Conservation (phyloP, 257 asterid species). For the Solanum arcanum region DNA sequence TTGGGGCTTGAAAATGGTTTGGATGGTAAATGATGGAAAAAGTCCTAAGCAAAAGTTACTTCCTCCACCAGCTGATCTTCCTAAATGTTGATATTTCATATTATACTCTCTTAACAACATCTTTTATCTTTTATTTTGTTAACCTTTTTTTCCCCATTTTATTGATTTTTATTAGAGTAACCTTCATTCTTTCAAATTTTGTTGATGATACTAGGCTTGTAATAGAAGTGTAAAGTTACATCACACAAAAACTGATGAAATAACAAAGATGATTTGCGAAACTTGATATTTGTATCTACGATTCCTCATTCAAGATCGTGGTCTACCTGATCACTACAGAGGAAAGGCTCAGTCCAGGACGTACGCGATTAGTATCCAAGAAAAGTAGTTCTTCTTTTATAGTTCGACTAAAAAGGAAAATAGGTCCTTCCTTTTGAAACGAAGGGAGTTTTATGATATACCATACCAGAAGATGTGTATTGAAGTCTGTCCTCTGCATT, state of each 20-base stretch:
- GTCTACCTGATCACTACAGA: not conserved
- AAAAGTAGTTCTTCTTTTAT: too few relatives aligned
- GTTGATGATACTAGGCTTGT: not conserved
- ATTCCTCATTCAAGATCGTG: not conserved
- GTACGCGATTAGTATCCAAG: not conserved
- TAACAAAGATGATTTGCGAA: not conserved
- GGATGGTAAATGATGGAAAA: conserved; percentile 53
- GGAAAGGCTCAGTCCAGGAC: not conserved
- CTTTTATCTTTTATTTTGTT: not conserved
- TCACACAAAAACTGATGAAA: not conserved
- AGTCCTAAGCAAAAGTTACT: conserved; percentile 46
- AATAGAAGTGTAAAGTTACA: not conserved
- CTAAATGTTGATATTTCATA: conserved; percentile 33
- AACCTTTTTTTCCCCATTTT: not conserved
- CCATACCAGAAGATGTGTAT: not conserved
- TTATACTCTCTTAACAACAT: not conserved
- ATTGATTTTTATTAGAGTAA: not conserved
- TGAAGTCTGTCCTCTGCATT: not conserved
- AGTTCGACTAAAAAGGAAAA: too few relatives aligned
- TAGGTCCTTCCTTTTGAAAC: not conserved
- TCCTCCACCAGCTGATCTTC: conserved; percentile 69
- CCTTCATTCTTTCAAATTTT: not conserved
- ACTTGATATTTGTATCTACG: not conserved
- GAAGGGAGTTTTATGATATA: not conserved
- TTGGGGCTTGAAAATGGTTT: conserved; percentile 73